phyloP scores from a whole-genome alignment of 257 asterid genomes.

The Voacanga thouarsii region DNA sequence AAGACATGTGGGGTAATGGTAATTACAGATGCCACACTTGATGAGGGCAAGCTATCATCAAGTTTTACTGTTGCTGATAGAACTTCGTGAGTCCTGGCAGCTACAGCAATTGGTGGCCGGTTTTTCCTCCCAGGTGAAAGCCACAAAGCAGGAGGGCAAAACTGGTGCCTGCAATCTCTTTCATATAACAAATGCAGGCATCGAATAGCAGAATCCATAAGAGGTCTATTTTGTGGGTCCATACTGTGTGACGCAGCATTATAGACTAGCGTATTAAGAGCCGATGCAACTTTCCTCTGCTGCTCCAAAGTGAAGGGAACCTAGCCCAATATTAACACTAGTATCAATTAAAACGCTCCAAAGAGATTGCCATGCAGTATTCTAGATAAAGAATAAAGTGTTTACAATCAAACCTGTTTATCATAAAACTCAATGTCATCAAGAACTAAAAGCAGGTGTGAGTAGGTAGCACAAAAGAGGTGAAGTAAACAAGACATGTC shows the following conservation, averaged over 20 bases:
- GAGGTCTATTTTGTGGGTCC: conserved; percentile 44
- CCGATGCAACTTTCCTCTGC: conserved; percentile 71
- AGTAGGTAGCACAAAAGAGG: conserved; percentile 85
- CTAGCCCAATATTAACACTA: conserved; percentile 32
- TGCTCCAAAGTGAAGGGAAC: conserved; percentile 83
- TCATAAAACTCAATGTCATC: conserved; percentile 94
- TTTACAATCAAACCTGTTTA: conserved; percentile 63
- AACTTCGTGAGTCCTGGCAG: conserved; percentile 87
- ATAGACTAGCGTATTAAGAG: conserved; percentile 76
- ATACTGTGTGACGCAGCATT: conserved; percentile 55
- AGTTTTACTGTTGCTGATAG: conserved; percentile 34
- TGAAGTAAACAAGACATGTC: conserved; percentile 69
- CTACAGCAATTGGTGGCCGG: conserved; percentile 87
- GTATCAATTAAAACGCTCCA: background rate
- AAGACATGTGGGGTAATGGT: conserved; percentile 85
- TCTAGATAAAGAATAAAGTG: conserved; percentile 5
- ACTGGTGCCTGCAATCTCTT: conserved; percentile 90
- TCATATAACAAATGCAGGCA: conserved; percentile 92
- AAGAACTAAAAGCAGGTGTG: conserved; percentile 84
- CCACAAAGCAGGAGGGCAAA: conserved; percentile 90
- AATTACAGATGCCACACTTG: conserved; percentile 66
- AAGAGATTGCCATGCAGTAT: background rate
- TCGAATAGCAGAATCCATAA: conserved; percentile 73
- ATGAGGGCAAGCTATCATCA: conserved; percentile 46
- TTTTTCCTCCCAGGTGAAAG: conserved; percentile 83